These are phyloP conservation scores for Eucommia ulmoides DNA, from an alignment of 257 asterid genomes.

Conservation along the genomic window DNA sequence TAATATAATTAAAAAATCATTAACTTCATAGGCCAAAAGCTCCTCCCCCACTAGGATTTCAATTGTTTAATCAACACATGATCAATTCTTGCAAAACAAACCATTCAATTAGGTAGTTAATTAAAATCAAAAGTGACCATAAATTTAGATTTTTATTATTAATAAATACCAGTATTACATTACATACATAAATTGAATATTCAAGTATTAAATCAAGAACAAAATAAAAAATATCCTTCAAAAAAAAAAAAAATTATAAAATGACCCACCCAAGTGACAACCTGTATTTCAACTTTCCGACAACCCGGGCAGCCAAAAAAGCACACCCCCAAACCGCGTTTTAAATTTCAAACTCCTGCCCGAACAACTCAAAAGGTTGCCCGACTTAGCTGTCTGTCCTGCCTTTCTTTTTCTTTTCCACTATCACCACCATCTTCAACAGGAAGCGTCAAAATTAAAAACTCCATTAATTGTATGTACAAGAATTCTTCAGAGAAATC, in stretches of 20 bases:
- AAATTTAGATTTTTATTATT: too few species aligned
- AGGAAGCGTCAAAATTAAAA: conserved; percentile 1
- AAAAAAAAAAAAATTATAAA: neutral
- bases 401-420: neutral
- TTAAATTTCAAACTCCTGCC: neutral
- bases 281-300: neutral
- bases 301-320: neutral
- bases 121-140: too few species aligned
- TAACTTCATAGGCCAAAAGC: too few species aligned
- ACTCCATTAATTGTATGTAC: conserved; percentile 34
- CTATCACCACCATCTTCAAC: neutral
- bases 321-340: neutral
- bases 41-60: too few species aligned
- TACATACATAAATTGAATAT: too few species aligned
- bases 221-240: too few species aligned
- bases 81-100: too few species aligned
- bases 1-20: too few species aligned
- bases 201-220: too few species aligned
- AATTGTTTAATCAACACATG: too few species aligned
- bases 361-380: neutral
- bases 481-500: conserved; percentile 42
- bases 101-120: too few species aligned
- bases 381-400: neutral
- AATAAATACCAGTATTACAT: too few species aligned
- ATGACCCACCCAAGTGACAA: neutral